A percentile compares a stretch with the other conserved stretches of the same genome.
Conservation (phyloP, 345 rosid genomes). For the Capsella bursapastoris region DNA sequence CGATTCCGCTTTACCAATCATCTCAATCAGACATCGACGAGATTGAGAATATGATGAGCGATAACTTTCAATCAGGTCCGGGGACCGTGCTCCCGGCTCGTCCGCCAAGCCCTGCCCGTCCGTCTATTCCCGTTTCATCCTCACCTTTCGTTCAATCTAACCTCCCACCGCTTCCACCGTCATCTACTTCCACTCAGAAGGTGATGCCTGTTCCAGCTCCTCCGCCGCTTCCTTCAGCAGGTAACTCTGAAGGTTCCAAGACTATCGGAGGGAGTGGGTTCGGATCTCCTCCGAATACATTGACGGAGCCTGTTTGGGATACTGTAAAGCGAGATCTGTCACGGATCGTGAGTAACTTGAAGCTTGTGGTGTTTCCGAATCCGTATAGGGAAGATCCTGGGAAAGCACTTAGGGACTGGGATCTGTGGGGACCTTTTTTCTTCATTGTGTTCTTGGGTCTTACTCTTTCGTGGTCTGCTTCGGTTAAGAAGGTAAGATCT, state of each 20-base stretch:
- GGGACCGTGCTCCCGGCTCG: conserved; percentile 88
- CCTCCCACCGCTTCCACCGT: conserved; percentile 56
- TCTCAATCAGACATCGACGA: conserved; percentile 99
- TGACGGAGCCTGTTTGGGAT: conserved; percentile 98
- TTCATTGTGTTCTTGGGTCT: conserved; percentile 93
- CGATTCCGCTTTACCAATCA: conserved; percentile 74
- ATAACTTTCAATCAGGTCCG: conserved; percentile 67
- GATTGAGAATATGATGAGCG: conserved; percentile 93
- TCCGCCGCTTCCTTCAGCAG: conserved; percentile 50
- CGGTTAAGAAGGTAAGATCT: conserved; percentile 43
- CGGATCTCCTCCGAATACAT: conserved; percentile 81
- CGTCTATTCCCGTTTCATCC: conserved; percentile 77
- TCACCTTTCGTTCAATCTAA: conserved; percentile 70
- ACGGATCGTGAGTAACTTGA: conserved; percentile 90
- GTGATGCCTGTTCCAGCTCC: conserved; percentile 50
- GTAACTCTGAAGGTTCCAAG: conserved; percentile 28
- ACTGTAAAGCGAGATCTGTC: conserved; percentile 97
- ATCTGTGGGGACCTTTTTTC: conserved; percentile 98
- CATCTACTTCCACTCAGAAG: conserved; percentile 43
- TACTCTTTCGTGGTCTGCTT: conserved; percentile 65
- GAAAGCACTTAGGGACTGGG: conserved; percentile 98
- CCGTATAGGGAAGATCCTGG: conserved; percentile 96
- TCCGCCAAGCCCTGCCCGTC: conserved; percentile 80
- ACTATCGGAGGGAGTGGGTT: conserved; percentile 54
- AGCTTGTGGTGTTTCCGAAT: conserved; percentile 95